These are phyloP conservation scores for Cystofilobasidium capitatum DNA, from an alignment of 768 basidiomycete species.

Conservation along the genomic window DNA sequence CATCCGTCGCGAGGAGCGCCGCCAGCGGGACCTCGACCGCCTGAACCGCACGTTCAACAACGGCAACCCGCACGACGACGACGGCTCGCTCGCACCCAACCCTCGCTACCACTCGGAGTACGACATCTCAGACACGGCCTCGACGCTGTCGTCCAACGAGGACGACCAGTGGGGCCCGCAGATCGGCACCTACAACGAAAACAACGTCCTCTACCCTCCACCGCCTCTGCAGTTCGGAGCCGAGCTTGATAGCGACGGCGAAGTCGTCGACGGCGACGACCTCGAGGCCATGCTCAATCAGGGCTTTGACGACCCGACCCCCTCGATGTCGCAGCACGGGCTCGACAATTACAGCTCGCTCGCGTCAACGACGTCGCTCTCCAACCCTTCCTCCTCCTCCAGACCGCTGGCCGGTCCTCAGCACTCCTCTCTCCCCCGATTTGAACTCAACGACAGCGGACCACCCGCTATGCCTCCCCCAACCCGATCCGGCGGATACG, in stretches of 20 bases:
- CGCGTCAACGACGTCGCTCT: constrained; percentile 1
- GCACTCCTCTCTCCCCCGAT: constrained; percentile 10
- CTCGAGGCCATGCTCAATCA: constrained; percentile 84
- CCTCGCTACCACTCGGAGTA: constrained; percentile 43
- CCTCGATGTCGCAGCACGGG: background rate
- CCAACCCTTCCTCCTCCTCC: background rate
- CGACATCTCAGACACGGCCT: constrained; percentile 42
- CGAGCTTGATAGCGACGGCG: constrained; percentile 37
- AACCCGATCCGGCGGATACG: constrained; percentile 14
- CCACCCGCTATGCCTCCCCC: constrained; percentile 1
- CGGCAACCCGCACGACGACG: constrained; percentile 46
- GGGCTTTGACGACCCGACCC: constrained; percentile 68
- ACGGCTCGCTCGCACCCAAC: background rate
- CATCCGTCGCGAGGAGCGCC: constrained; percentile 63
- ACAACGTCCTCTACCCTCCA: constrained; percentile 58
- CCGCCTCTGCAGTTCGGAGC: constrained; percentile 63
- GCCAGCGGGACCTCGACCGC: constrained; percentile 44
- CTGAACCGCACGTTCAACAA: constrained; percentile 54
- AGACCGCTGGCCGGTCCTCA: constrained; percentile 6
- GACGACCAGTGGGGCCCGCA: constrained; percentile 94
- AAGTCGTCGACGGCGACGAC: constrained; percentile 58
- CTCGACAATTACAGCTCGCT: background rate
- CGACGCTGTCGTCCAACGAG: constrained; percentile 49
- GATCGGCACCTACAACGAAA: constrained; percentile 91
- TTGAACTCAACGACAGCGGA: constrained; percentile 23